Evolutionary conservation across 179 eudicot genomes (phyloP), one percentile per base, ranked within the genome.

Genomic region (Vitellaria paradoxa): DNA sequence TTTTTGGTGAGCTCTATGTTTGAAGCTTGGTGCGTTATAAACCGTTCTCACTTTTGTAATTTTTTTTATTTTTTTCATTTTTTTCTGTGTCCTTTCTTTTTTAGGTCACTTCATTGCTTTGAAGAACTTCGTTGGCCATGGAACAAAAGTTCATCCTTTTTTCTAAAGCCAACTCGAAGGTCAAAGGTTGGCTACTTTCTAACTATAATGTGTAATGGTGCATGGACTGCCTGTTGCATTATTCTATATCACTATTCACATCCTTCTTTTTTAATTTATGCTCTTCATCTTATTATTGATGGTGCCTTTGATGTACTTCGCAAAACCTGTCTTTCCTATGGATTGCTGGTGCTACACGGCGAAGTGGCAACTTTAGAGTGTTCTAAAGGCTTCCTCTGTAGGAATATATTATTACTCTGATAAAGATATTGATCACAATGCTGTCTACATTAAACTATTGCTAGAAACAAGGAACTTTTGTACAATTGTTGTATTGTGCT

Each of bases 51-150:
- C 55, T 50, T 37, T 56, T 59, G 40, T 15, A 50, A 21, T 23
- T 4, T 37, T 69, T 64, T 17, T 18, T 30, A 21, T 3, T 3
- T 56, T 50, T 64, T 74, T 65, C 26, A n/a, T 18, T 20, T 65
- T 52, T 56, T 17, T 18, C 77, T 24, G 18, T 53, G 6, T 55
- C 42, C 9, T 6, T 4, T 21, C 18, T 56, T 77, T 72, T 73
- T 74, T 73, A 96, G 99, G 99, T 96, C 99, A 20, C 79, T 80
- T 72, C 84, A 87, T 77, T 94, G 99, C 90, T 91, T 96, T 87
- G 95, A 94, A 79, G 95, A 94, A 79, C 96, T 96, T 75, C 71
- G 92, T 78, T 96, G 99, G 99, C 99, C 99, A 60, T 91, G 97
- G 97, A 91, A 92, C 80, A 78, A 6, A 72, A 84, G 72, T 79